Conservation (phyloP, 148 eudicot genomes). For the Hydrangea macrophylla region DNA sequence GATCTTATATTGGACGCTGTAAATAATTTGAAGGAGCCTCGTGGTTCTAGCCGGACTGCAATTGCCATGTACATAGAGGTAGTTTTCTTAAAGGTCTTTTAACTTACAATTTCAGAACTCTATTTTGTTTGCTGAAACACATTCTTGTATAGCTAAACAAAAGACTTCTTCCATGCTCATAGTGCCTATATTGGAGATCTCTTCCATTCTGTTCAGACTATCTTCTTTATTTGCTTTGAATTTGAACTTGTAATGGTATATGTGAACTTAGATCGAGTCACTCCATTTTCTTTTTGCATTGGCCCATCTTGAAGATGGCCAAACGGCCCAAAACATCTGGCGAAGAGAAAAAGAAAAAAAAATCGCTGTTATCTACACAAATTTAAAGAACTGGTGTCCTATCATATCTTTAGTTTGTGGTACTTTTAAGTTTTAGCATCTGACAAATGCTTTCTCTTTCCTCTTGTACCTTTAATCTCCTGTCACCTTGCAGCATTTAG, state of each 20-base stretch:
- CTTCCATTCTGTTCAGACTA: too few species aligned
- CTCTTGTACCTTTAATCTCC: too few species aligned
- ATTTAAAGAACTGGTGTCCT: too few species aligned
- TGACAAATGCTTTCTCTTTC: not conserved
- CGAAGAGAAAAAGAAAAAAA: too few species aligned
- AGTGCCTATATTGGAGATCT: not conserved
- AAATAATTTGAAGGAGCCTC: constrained; percentile 61
- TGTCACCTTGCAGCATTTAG: too few species aligned
- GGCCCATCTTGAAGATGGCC: not conserved
- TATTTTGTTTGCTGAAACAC: not conserved
- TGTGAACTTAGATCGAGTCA: not conserved
- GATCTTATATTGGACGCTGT: constrained; percentile 67
- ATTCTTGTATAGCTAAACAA: not conserved
- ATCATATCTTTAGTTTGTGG: not conserved
- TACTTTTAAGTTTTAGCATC: not conserved
- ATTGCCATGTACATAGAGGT: constrained; percentile 82
- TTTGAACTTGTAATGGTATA: too few species aligned
- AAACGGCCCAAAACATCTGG: too few species aligned
- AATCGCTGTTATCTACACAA: not conserved
- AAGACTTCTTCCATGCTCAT: not conserved
- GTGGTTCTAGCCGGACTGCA: constrained; percentile 66
- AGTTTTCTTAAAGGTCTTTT: constrained; percentile 12
- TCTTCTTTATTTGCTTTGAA: not conserved
- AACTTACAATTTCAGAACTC: not conserved
- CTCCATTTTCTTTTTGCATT: not conserved